Evolutionary conservation across 129 eudicot genomes (phyloP).

Genomic region (Saussurea involucrata): DNA sequence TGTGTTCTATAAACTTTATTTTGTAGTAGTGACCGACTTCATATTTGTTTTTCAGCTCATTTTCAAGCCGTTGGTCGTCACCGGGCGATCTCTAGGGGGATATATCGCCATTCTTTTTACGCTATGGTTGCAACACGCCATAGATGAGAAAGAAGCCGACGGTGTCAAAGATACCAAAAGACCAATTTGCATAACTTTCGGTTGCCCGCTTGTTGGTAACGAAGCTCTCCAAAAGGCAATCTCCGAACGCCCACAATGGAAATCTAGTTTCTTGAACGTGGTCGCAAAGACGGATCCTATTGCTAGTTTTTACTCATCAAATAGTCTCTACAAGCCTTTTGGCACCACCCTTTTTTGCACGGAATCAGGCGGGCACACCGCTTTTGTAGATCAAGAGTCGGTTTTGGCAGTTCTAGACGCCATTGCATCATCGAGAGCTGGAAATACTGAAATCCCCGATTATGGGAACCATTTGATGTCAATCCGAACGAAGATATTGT

Average conservation of each 20-base stretch:
- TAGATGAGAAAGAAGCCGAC: slow-evolving; percentile 22
- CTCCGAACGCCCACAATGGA: slow-evolving; percentile 50
- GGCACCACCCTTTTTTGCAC: slow-evolving; percentile 44
- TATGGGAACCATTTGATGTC: slow-evolving; percentile 21
- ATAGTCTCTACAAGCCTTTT: slow-evolving; percentile 38
- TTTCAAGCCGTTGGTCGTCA: slow-evolving; percentile 30
- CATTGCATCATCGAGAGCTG: neutral
- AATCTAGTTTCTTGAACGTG: slow-evolving; percentile 42
- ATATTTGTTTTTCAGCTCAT: slow-evolving; percentile 9
- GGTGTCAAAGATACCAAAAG: slow-evolving; percentile 10
- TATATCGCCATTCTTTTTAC: slow-evolving; percentile 49
- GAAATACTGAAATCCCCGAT: neutral
- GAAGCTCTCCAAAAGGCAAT: slow-evolving; percentile 34
- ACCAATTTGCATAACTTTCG: slow-evolving; percentile 56
- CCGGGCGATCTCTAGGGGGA: slow-evolving; percentile 44
- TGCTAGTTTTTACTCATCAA: slow-evolving; percentile 27
- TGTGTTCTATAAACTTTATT: neutral
- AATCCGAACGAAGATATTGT: slow-evolving; percentile 25
- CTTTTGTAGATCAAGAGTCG: slow-evolving; percentile 42
- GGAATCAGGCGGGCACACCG: slow-evolving; percentile 36
- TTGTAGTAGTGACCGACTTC: neutral
- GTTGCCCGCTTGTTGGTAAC: slow-evolving; percentile 59
- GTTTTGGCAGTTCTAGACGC: slow-evolving; percentile 21
- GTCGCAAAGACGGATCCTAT: slow-evolving; percentile 37
- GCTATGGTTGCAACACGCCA: slow-evolving; percentile 27